Base-by-base conservation (phyloP, 345 rosid species). In the Cochlearia excelsa region DNA sequence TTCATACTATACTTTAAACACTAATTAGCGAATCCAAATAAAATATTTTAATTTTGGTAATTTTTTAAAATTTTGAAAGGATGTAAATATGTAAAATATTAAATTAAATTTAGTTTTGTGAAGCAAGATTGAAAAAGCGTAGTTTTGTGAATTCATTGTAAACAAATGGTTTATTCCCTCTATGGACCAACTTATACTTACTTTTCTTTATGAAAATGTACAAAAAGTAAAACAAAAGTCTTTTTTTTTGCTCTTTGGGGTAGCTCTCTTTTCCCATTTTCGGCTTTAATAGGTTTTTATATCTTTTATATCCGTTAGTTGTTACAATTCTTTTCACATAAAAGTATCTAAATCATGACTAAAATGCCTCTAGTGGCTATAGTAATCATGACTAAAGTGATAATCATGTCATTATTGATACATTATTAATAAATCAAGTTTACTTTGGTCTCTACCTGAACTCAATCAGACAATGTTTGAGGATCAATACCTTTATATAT, bases 181-280 rank as follows among this genome's bases (percentile, higher is more conserved):
- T 66, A 40, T 63, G 66, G 75, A 63, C 74, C 75, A 29, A 47
- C 67, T 6, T 61, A 44, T 59, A 31, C 30, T 34, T 51, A 28
- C 67, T 66, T 68, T 63, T 58, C 57, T 29, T 34, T 26, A 10
- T 43, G 51, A 46, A 54, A 52, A 58, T 57, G 61, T 30, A 37
- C 54, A 69, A 51, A 75, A 58, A 59, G 31, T 43, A 62, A 58
- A 62, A 37, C 70, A 45, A 58, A 63, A 51, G 37, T 4, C 26
- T 51, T 4, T 23, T 63, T 47, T 35, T 61, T 43, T 41, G 30
- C 30, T 47, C 56, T 34, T 50, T 16, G 34, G 40, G 61, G 51
- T 58, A 46, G 44, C 68, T 67, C 57, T 71, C 54, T 50, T 49
- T 57, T 30, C 48, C 37, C 33, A 64, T 45, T 53, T 52, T 54